Evolutionary conservation across 2,329 filamentous ascomycete genomes (phyloP).

Genomic region (Daldinia eschscholtzii): DNA sequence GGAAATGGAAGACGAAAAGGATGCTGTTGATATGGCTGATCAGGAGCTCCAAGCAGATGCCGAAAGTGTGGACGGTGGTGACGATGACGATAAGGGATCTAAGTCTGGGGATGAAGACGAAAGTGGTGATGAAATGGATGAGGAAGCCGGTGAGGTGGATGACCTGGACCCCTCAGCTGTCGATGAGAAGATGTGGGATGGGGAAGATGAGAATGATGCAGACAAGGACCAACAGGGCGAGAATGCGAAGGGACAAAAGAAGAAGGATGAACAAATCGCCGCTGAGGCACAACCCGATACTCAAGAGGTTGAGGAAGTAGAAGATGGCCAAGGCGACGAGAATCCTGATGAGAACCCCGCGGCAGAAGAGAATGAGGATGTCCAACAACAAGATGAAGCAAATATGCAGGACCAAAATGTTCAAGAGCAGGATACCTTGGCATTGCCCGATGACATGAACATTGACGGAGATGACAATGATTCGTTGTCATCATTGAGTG

Average conservation of each 20-base stretch:
- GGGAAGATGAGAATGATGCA: constrained; percentile 80
- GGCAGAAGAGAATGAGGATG: constrained; percentile 69
- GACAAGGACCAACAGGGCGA: constrained; percentile 86
- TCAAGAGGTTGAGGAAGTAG: constrained; percentile 64
- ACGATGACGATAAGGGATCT: constrained; percentile 71
- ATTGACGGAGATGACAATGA: constrained; percentile 76
- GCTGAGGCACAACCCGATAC: constrained; percentile 66
- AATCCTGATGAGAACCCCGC: constrained; percentile 71
- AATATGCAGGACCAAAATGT: constrained; percentile 79
- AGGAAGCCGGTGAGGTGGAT: constrained; percentile 91
- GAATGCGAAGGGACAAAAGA: constrained; percentile 76
- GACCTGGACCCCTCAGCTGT: constrained; percentile 90
- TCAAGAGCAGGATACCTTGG: constrained; percentile 83
- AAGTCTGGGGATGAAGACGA: constrained; percentile 74
- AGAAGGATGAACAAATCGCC: constrained; percentile 71
- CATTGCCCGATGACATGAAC: constrained; percentile 89
- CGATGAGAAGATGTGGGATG: constrained; percentile 99
- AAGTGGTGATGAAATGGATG: constrained; percentile 82
- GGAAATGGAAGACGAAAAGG: constrained; percentile 83
- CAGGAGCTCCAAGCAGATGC: constrained; percentile 91
- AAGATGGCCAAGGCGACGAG: constrained; percentile 63
- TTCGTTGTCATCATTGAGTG: constrained; percentile 63
- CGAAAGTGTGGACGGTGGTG: constrained; percentile 72
- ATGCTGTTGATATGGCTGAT: constrained; percentile 91
- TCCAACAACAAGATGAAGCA: constrained; percentile 66